These are phyloP conservation scores for Vigna unguiculata DNA, from an alignment of 306 rosid species.

Conservation along the genomic window DNA sequence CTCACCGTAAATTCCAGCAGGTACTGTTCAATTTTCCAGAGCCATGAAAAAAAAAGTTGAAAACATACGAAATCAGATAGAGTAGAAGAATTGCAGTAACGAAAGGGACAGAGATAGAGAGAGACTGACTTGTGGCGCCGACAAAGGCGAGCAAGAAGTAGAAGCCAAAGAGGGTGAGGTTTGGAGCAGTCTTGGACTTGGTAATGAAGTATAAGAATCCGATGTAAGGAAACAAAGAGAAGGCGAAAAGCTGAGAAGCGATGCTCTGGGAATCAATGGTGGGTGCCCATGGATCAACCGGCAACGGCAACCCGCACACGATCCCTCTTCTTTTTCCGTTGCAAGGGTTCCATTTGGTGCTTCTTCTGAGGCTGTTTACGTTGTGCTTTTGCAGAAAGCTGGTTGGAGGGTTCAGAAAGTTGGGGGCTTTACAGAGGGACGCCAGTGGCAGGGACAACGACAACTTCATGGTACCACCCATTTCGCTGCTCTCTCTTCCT, in stretches of 20 bases:
- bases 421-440: conserved; percentile 48
- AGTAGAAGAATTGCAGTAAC: neutral
- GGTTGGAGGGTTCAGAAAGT: conserved; percentile 34
- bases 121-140: conserved; percentile 85
- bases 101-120: neutral
- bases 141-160: conserved; percentile 90
- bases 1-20: conserved; percentile 96
- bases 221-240: conserved; percentile 82
- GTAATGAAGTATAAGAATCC: conserved; percentile 93
- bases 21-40: conserved; percentile 60
- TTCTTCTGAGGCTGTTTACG: conserved; percentile 4
- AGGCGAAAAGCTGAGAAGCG: conserved; percentile 87
- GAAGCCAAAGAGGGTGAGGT: conserved; percentile 93
- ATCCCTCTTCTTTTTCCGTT: conserved; percentile 44
- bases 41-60: conserved; percentile 20
- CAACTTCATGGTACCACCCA: conserved; percentile 32
- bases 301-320: conserved; percentile 60
- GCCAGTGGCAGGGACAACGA: conserved; percentile 38
- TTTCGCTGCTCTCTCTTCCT: neutral
- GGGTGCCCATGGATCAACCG: conserved; percentile 96
- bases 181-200: conserved; percentile 86
- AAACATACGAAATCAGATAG: conserved; percentile 42
- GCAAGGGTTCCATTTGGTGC: conserved; percentile 18
- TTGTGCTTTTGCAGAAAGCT: neutral
- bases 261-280: conserved; percentile 80